phyloP scores from a whole-genome alignment of 305 asterid genomes.

The Fraxinus nigra region DNA sequence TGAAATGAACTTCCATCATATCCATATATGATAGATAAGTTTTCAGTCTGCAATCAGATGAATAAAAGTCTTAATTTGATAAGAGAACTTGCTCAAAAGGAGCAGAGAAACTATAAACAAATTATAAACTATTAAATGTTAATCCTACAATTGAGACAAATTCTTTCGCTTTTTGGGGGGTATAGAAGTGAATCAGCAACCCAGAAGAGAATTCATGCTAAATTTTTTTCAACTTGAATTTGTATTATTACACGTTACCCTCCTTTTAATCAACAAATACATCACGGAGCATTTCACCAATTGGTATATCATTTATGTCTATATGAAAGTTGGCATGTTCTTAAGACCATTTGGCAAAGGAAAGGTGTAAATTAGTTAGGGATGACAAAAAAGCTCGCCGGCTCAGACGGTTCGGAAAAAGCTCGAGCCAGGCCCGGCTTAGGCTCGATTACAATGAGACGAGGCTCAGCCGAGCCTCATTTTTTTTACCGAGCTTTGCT shows the following conservation, averaged over 20 bases:
- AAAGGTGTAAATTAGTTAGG: background rate
- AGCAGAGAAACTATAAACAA: background rate
- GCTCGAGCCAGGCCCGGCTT: too few relatives aligned
- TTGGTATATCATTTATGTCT: background rate
- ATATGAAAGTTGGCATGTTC: background rate
- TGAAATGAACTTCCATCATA: slow-evolving; percentile 59
- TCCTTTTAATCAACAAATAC: background rate
- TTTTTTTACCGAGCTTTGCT: too few relatives aligned
- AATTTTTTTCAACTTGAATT: background rate
- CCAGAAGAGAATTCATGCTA: background rate
- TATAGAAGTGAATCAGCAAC: background rate
- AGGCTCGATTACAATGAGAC: too few relatives aligned
- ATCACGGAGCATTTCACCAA: background rate
- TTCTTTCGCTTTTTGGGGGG: background rate
- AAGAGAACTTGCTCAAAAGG: background rate
- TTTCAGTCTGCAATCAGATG: slow-evolving; percentile 47
- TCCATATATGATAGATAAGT: slow-evolving; percentile 58
- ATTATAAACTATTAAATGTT: background rate
- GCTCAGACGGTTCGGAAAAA: too few relatives aligned
- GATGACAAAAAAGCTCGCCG: too few relatives aligned
- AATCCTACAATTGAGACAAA: background rate
- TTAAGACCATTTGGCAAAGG: background rate
- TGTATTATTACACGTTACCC: background rate
- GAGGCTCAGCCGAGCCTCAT: too few relatives aligned
- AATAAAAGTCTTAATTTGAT: slow-evolving; percentile 16